phyloP scores from a whole-genome alignment of 2,329 filamentous ascomycete species.

The Grosmannia clavigera region DNA sequence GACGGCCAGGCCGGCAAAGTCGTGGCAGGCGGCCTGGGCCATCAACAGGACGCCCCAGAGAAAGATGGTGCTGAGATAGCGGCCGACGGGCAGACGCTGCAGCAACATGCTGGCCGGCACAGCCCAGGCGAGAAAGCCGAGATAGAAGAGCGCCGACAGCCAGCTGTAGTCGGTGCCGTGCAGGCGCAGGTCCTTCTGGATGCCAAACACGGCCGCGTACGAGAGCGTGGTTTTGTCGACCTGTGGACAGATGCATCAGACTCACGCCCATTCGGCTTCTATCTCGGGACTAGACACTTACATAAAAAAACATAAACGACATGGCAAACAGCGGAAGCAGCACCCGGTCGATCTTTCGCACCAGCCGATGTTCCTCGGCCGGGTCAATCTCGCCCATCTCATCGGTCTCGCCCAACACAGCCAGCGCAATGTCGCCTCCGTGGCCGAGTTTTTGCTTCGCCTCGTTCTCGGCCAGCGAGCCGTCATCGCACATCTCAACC shows the following conservation, averaged over 20 bases:
- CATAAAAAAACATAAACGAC: neutral
- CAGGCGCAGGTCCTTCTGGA: constrained; percentile 50
- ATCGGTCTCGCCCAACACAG: too few relatives aligned
- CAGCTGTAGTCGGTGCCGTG: constrained; percentile 44
- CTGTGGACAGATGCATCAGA: neutral
- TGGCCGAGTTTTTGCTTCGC: too few relatives aligned
- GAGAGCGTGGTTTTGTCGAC: constrained; percentile 57
- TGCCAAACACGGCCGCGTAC: constrained; percentile 52
- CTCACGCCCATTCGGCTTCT: too few relatives aligned
- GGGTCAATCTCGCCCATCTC: neutral
- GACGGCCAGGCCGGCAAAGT: constrained; percentile 41
- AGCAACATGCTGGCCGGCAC: constrained; percentile 15
- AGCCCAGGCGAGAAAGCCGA: constrained; percentile 26
- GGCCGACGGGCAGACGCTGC: constrained; percentile 32
- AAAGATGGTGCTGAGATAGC: constrained; percentile 24
- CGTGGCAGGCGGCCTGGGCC: constrained; percentile 36
- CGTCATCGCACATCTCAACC: too few relatives aligned
- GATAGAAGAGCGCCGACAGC: constrained; percentile 30
- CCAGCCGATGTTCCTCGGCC: neutral
- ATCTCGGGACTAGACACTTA: neutral
- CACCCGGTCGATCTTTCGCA: constrained; percentile 3
- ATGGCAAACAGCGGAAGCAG: neutral
- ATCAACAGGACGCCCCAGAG: constrained; percentile 35
- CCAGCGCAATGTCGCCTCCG: too few relatives aligned
- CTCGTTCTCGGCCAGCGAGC: too few relatives aligned